Base-by-base conservation (phyloP, 148 eudicot species). In the Vaccinium macrocarpon region DNA sequence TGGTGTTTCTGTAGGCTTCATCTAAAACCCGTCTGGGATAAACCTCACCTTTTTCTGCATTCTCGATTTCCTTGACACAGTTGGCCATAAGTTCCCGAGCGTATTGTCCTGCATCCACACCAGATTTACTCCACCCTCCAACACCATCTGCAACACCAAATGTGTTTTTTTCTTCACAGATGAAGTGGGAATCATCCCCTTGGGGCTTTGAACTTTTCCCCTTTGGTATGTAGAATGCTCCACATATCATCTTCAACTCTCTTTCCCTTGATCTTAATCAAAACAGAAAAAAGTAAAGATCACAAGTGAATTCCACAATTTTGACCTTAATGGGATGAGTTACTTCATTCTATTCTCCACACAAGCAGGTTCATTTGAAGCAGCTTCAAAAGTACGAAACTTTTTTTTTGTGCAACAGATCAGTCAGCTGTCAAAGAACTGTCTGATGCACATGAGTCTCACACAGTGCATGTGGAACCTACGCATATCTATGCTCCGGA, bases 151-250 rank as follows among this genome's bases (percentile, higher is more conserved):
- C 83, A 1, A 81, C 56, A 49, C 83, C 83, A 46, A 81, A 23
- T 6, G 74, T 64, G 15, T 46, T 74, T 46, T 48, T 81, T 25
- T 81, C 83, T 62, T 0, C 55, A 48, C 74, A 81, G 50, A 81
- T 62, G 15, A 81, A 81, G 56, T 81, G 83, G 74, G 83, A 42
- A 23, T 81, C 83, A 3, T 81, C 83, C 56, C 83, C 83, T 81
- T 42, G 83, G 29, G 83, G 83, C 16, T 42, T 81, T 27, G 35
- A 64, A 7, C 14, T 27, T 16, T n/a, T 46, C 42, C 9, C 83
- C 56, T 81, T 62, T 0, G 83, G 55, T 81, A 81, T 81, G 74
- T 64, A 81, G 83, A 81, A 81, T 62, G 83, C 83, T 81, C 83
- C 83, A 15, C 83, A 48, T n/a, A 46, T 56, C 74, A 81, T 81